Evolutionary conservation across 2,329 filamentous ascomycete genomes (phyloP), one percentile per base, ranked within the genome.

Genomic region (Madurella mycetomatis): DNA sequence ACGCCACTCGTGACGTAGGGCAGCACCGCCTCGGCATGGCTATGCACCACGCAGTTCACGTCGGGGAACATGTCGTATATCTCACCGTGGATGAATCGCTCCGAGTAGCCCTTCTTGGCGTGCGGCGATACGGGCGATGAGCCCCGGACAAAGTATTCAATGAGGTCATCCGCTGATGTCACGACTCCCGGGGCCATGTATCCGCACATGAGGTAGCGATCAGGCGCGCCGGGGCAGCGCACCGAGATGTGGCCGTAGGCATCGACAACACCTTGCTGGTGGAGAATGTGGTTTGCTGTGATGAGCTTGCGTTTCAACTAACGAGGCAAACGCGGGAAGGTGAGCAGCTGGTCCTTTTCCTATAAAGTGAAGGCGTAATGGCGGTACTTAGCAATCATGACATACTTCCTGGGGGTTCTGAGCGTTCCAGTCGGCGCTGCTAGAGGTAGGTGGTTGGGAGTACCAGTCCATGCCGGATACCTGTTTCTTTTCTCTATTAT

Each of bases 21-120:
- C 43, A 53, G 43, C 16, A 53, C 51, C 15, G 51, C 51, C 51
- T 53, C 43, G 43, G 51, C 51, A 53, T 53, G 43, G 51, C 51
- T 53, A 37, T 53, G 51, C 18, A 47, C 37, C 5, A 53, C 51
- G 30, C 51, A 53, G 31, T 47, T 53, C 17, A 53, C 51, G 16
- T 17, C 40, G 15, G 37, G 37, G 18, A 42, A 53, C 44, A 15
- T 41, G 7, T 42, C 43, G 51, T 42, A 53, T 18, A 53, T 53
- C 16, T 47, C 44, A 8, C 51, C 51, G 39, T 53, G 43, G 37
- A 47, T 53, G 45, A 53, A 53, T 19, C 43, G 51, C 39, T 53
- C 51, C 18, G 50, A 53, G n/a, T 53, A 53, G 13, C 51, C 51
- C 39, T 53, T 53, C 17, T 53, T 53, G 32, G 51, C 51, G 15